Base-by-base conservation (phyloP, 139 green algal genomes). In the Parachlorella kessleri region DNA sequence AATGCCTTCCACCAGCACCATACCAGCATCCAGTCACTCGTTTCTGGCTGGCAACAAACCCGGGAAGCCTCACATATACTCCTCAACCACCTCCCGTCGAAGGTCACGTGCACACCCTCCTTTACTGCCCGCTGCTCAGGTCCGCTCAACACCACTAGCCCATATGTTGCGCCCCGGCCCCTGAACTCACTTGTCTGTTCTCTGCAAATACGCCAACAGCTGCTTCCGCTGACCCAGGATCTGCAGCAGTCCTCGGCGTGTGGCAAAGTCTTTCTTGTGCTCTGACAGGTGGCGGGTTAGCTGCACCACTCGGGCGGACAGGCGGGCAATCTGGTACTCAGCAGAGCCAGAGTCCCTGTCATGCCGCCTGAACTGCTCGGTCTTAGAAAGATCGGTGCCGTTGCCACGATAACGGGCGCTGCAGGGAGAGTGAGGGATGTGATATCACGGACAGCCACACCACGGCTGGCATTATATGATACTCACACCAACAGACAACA, bases 251-350 rank as follows among this genome's bases (percentile, higher is more conserved):
- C 89, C 89, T 23, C 84, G 79, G 14, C 66, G 75, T 39, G 81
- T 74, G 53, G 83, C 75, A 38, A 83, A 92, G 66, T 93, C 89
- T 73, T 90, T 93, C 39, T 81, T 87, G 84, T 93, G 86, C 65
- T 75, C 26, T 79, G 87, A 73, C 72, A 94, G 78, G 81, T 94
- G 90, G 8, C 26, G 42, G 1, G 90, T 93, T 26, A 94, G 84
- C 83, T 94, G 90, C 6, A 32, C 32, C 30, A 94, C 83, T 41
- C 90, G 80, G 5, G 88, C 86, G 30, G 70, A 80, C 2, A 94
- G 73, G 8, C 81, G 72, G 4, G 86, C 86, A 55, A 94, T 78
- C 79, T 92, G 89, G 40, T 86, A 70, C 80, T 93, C 90, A 39
- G 90, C 40, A 32, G 84, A 91, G 36, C 90, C 90, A 6, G 36